Evolutionary conservation across 179 eudicot species (phyloP).

Genomic region (Carnegiea gigantea): DNA sequence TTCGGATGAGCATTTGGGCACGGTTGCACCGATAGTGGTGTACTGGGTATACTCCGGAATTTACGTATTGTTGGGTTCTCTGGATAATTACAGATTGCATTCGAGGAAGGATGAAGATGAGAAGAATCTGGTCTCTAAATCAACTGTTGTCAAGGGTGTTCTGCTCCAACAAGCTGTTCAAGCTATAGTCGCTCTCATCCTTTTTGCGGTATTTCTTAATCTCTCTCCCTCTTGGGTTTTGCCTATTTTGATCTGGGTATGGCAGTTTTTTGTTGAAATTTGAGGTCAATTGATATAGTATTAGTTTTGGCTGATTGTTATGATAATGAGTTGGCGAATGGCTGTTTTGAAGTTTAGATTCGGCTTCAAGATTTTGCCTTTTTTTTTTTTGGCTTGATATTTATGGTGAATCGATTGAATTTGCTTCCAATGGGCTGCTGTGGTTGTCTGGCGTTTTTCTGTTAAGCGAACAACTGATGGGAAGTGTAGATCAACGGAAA

Average conservation of each 20-base stretch:
- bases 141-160: constrained; percentile 70
- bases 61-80: constrained; percentile 56
- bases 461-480: not conserved
- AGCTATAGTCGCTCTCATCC: constrained; percentile 64
- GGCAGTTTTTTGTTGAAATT: not conserved
- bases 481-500: not conserved
- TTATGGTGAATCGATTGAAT: not conserved
- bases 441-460: not conserved
- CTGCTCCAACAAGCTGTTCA: constrained; percentile 78
- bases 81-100: constrained; percentile 73
- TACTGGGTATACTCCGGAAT: constrained; percentile 83
- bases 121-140: constrained; percentile 78
- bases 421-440: not conserved
- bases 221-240: not conserved
- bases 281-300: not conserved
- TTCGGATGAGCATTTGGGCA: constrained; percentile 75
- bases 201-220: constrained; percentile 50
- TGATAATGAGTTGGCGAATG: not conserved
- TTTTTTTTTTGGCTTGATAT: not conserved
- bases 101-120: constrained; percentile 73
- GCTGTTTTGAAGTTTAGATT: not conserved
- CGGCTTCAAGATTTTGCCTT: not conserved
- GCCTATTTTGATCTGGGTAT: not conserved
- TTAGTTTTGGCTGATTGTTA: constrained; percentile 8
- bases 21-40: constrained; percentile 61